Evolutionary conservation across 306 rosid species (phyloP).

Genomic region (Dicorynia guianensis): DNA sequence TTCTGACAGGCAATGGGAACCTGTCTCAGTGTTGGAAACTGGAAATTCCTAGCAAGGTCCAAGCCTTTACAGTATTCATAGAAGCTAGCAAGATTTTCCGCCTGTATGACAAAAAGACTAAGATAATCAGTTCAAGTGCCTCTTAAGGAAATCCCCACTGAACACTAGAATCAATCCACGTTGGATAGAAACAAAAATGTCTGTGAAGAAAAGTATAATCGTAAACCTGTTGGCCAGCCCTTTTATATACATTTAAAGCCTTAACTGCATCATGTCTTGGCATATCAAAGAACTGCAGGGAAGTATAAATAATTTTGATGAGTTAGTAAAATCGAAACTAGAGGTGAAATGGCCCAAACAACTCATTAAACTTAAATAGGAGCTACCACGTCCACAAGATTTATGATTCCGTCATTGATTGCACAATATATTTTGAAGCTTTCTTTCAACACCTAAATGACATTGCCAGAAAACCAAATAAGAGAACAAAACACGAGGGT

Average conservation of each 20-base stretch:
- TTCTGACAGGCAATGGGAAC: slow-evolving; percentile 46
- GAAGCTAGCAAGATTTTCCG: slow-evolving; percentile 81
- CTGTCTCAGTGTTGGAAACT: slow-evolving; percentile 94
- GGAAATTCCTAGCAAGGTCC: slow-evolving; percentile 92
- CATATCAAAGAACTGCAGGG: slow-evolving; percentile 91
- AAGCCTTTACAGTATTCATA: slow-evolving; percentile 94
- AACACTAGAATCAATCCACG: slow-evolving; percentile 7
- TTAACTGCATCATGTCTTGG: slow-evolving; percentile 91
- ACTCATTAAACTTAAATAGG: slow-evolving; percentile 17
- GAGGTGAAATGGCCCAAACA: slow-evolving; percentile 1
- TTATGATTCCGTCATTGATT: slow-evolving; percentile 93
- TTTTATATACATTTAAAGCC: slow-evolving; percentile 86
- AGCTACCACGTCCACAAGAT: slow-evolving; percentile 95
- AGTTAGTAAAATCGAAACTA: slow-evolving; percentile 24
- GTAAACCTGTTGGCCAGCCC: slow-evolving; percentile 93
- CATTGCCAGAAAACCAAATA: slow-evolving; percentile 30
- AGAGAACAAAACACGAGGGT: neutral
- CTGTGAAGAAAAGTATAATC: slow-evolving; percentile 4
- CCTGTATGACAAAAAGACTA: slow-evolving; percentile 53
- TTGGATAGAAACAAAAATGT: neutral
- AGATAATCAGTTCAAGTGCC: slow-evolving; percentile 24
- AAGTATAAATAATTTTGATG: slow-evolving; percentile 11
- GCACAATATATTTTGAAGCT: slow-evolving; percentile 98
- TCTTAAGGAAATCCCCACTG: slow-evolving; percentile 7
- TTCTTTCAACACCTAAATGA: slow-evolving; percentile 83